Evolutionary conservation across 2,329 filamentous ascomycete genomes (phyloP), one percentile per base, ranked within the genome.

Genomic region (Aspergillus luchuensis): DNA sequence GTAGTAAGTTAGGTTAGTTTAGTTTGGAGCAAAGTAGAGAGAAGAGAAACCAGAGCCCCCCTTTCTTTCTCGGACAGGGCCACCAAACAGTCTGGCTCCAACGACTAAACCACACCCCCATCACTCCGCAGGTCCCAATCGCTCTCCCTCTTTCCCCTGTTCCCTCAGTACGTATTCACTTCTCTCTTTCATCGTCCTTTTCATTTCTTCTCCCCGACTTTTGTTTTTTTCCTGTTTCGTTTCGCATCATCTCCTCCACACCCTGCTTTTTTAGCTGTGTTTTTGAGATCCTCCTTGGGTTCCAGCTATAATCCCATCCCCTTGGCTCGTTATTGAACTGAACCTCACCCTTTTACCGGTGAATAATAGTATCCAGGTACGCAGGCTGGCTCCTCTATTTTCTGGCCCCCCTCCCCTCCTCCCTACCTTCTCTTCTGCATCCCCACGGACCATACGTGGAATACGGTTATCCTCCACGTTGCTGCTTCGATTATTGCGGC

Each of bases 51-150:
- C 43, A 52, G 57, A 66, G 61, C 63, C 66, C 71, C 70, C 69
- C 69, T 74, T 71, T 71, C 71, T 74, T 70, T 71, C 66, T 68
- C 66, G 66, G 66, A 67, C 66, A 67, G 65, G 61, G 53, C 53
- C 65, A 66, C 56, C 59, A 53, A 21, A 45, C 57, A 56, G 49
- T 54, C 56, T 63, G 53, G 55, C 62, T 61, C 61, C 63, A 59
- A 58, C 58, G 43, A 60, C 59, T 62, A 62, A 61, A 64, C 52
- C 8, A 65, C 66, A 65, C 66, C 67, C 65, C 62, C 51, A 53
- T 56, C 64, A 65, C 65, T 67, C 67, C 64, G 58, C 66, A 67
- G 60, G 56, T 58, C 62, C 53, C 63, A 65, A 62, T 67, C 63
- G 61, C 63, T 65, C 61, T 61, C 53, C 59, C 60, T 36, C 33